Percentiles rank a stretch among this genome's conserved stretches.
Evolutionary conservation across 345 rosid genomes (phyloP).

Genomic region (Gossypium sturtianum): DNA sequence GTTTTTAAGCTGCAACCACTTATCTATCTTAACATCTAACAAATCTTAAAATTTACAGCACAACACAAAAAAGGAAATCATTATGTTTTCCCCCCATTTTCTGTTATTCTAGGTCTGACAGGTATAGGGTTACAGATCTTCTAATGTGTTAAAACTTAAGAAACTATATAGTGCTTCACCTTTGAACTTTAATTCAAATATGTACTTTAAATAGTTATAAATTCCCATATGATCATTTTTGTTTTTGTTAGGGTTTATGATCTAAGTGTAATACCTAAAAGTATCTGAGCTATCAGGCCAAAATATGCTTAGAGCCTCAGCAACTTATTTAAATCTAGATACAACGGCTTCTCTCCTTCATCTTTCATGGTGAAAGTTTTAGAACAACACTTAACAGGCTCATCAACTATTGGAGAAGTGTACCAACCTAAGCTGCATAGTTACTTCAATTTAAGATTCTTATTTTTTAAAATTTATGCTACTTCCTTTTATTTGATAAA

Average conservation of each 20-base stretch:
- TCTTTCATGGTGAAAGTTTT: not conserved
- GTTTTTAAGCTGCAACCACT: not conserved
- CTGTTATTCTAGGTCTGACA: not conserved
- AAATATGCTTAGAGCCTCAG: not conserved
- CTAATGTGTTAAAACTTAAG: not conserved
- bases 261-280: not conserved
- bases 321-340: not conserved
- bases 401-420: slow-evolving; percentile 3
- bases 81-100: not conserved
- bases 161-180: not conserved
- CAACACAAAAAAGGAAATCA: not conserved
- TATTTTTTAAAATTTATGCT: not conserved
- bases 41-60: not conserved
- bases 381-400: not conserved
- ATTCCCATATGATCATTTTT: not conserved
- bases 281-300: not conserved
- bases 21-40: not conserved
- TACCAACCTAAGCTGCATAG: not conserved
- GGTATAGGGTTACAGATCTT: not conserved
- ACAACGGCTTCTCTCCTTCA: not conserved
- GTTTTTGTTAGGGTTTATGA: not conserved
- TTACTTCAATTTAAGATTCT: not conserved
- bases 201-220: not conserved
- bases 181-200: not conserved
- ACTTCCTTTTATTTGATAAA: not conserved